Percentiles rank a stretch among this genome's conserved stretches.
Evolutionary conservation across 1,284 basidiomycete species (phyloP).

Genomic region (Heliocybe sulcata): DNA sequence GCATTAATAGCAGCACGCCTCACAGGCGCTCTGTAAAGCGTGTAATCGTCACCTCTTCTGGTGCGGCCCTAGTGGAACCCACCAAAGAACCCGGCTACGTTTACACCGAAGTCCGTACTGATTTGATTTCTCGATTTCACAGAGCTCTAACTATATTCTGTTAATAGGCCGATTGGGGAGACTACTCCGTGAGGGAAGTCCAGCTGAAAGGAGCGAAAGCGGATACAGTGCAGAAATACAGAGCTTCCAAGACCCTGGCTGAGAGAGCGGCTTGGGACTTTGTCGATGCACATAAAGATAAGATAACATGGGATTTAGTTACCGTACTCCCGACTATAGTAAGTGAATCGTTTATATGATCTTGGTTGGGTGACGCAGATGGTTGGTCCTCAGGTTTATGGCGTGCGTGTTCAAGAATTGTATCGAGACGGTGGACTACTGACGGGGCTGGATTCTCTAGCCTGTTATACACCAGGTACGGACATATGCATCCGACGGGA

Average conservation of each 20-base stretch:
- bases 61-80: constrained; percentile 41
- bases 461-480: constrained; percentile 1
- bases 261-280: constrained; percentile 45
- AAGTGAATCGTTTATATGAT: constrained; percentile 7
- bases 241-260: constrained; percentile 38
- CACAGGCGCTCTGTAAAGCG: constrained; percentile 37
- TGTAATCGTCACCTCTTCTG: constrained; percentile 60
- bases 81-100: constrained; percentile 1
- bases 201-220: constrained; percentile 37
- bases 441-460: not conserved
- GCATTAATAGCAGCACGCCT: not conserved
- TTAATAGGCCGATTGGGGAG: constrained; percentile 56
- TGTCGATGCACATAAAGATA: constrained; percentile 24
- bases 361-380: not conserved
- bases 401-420: not conserved
- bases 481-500: not conserved
- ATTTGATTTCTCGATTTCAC: not conserved
- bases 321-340: constrained; percentile 37
- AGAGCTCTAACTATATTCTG: constrained; percentile 16
- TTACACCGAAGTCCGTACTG: not conserved
- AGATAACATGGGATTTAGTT: constrained; percentile 33
- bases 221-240: constrained; percentile 24
- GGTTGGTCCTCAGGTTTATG: constrained; percentile 5
- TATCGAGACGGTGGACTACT: not conserved
- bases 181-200: constrained; percentile 34